These are phyloP conservation scores for Suillus clintonianus DNA, from an alignment of 768 basidiomycete genomes.

Conservation along the genomic window DNA sequence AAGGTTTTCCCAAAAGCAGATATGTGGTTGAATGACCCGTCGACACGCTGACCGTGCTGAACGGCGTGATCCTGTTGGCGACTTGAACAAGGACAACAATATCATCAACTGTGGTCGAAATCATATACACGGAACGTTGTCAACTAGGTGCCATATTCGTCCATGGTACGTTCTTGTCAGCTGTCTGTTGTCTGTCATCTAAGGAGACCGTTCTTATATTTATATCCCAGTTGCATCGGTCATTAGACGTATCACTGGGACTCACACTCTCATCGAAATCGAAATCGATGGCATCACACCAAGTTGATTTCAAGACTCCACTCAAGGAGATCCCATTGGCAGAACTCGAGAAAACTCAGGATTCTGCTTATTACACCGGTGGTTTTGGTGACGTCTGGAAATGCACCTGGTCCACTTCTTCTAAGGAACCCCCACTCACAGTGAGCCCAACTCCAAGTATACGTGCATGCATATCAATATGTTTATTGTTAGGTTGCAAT, in stretches of 20 bases:
- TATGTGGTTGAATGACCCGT: not conserved
- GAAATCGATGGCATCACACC: not conserved
- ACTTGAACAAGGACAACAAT: not conserved
- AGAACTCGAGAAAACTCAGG: not conserved
- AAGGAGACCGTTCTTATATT: not conserved
- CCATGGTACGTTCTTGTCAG: not conserved
- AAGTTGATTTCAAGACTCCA: not conserved
- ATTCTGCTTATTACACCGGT: not conserved
- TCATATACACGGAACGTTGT: not conserved
- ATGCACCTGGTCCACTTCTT: not conserved
- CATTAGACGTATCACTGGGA: not conserved
- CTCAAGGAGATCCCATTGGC: not conserved
- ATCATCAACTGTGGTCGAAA: not conserved
- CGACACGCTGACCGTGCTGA: not conserved
- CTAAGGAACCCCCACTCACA: not conserved
- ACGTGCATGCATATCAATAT: not conserved
- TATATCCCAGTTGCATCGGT: not conserved
- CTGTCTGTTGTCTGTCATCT: not conserved
- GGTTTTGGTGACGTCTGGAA: conserved; percentile 1
- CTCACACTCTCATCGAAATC: not conserved
- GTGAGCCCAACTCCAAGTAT: not conserved
- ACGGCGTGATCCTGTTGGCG: not conserved
- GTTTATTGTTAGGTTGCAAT: not conserved
- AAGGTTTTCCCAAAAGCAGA: not conserved
- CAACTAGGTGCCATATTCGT: not conserved